Percentiles rank a stretch among this genome's conserved stretches.
phyloP scores from a whole-genome alignment of 2,329 filamentous ascomycete species.

The Canariomyces notabilis region DNA sequence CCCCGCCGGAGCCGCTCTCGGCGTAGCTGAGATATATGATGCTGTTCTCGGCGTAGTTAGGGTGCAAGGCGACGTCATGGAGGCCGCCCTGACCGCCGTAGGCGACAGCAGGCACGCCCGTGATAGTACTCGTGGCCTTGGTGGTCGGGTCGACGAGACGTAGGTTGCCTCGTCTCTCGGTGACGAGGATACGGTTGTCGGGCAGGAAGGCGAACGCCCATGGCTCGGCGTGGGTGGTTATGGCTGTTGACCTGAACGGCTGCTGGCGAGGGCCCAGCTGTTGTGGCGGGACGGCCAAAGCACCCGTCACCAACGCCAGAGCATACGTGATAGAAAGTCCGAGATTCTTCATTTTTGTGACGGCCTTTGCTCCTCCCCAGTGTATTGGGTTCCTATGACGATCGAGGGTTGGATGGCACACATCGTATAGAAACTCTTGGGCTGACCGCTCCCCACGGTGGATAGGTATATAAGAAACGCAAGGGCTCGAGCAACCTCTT shows the following conservation, averaged over 20 bases:
- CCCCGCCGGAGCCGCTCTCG: constrained; percentile 25
- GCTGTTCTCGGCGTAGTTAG: constrained; percentile 30
- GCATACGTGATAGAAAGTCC: constrained; percentile 28
- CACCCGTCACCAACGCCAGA: constrained; percentile 27
- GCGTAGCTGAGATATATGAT: constrained; percentile 33
- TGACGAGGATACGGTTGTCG: constrained; percentile 31
- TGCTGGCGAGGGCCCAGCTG: constrained; percentile 28
- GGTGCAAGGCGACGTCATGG: constrained; percentile 32
- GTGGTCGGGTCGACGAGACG: constrained; percentile 28
- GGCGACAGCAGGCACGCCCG: constrained; percentile 30
- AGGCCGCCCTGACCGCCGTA: constrained; percentile 33
- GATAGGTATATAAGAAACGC: constrained; percentile 27
- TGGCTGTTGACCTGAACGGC: constrained; percentile 23
- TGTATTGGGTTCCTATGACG: constrained; percentile 25
- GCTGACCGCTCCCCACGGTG: constrained; percentile 18
- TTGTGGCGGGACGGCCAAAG: constrained; percentile 21
- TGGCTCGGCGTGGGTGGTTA: constrained; percentile 25
- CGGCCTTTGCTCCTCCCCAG: constrained; percentile 23
- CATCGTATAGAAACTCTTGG: constrained; percentile 1
- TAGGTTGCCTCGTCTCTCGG: constrained; percentile 30
- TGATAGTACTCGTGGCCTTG: constrained; percentile 29
- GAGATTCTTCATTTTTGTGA: constrained; percentile 22
- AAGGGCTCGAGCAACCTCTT: constrained; percentile 22
- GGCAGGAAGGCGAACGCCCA: constrained; percentile 33
- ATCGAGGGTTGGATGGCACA: constrained; percentile 19